Base-by-base conservation (phyloP, 768 basidiomycete species). In the Leccinum barrowsii region DNA sequence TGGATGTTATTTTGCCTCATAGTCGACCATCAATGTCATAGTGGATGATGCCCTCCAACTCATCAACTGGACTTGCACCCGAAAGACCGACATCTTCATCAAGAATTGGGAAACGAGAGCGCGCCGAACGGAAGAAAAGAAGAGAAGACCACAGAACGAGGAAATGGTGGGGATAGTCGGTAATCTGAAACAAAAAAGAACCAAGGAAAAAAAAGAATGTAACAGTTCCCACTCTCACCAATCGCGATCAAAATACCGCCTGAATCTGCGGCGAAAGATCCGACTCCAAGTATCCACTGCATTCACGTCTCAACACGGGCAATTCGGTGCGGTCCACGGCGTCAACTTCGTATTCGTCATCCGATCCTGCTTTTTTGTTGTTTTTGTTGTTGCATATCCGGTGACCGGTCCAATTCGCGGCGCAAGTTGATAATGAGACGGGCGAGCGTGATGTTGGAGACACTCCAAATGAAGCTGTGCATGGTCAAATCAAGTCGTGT, bases 381-480 rank as follows among this genome's bases (percentile, higher is more conserved):
- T 8, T 28, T 28, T 8, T 28, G 26, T 26, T 26, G 26, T 26
- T 17, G 17, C 7, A 8, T 22, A 28, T 17, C 1, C 48, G n/a
- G n/a, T 0, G 22, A 22, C 22, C 22, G 22, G 22, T 22, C n/a
- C 6, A 62, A 54, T 7, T 68, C 17, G 1, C 68, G 26, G 37
- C 76, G 70, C n/a, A 75, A 52, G 40, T 76, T 70, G 30, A 77
- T 44, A 44, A 77, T 69, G 24, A 77, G 70, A 28, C 66, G 67
- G 1, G 76, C 62, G 2, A 74, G 65, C 15, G 71, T 70, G 5
- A 74, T 59, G 28, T 73, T 77, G 40, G 67, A 64, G 21, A 69
- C 50, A 34, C 26, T 28, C 7, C 7, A 28, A 5, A 73, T 52
- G 59, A 76, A 70, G 58, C 76, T 77, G 47, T 2, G 21, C 24